Conservation (phyloP, 2,329 filamentous ascomycete species). For the Trichophyton rubrum region DNA sequence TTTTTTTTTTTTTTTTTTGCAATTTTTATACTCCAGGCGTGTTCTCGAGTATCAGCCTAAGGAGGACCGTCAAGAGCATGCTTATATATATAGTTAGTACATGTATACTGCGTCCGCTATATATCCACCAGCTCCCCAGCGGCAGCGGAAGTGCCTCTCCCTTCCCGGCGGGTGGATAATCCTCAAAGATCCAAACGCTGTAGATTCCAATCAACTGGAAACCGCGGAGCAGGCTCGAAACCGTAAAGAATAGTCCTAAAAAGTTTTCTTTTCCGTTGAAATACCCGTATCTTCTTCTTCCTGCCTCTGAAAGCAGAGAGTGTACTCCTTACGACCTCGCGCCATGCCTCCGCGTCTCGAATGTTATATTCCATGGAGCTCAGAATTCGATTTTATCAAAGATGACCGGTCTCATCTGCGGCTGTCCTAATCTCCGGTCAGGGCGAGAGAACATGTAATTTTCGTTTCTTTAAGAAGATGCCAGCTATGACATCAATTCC, state of each 20-base stretch:
- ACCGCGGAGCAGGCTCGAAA: slow-evolving; percentile 3
- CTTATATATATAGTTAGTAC: background rate
- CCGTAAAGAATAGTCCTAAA: background rate
- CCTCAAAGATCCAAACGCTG: background rate
- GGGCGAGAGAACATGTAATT: background rate
- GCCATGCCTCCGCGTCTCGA: background rate
- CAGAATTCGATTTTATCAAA: background rate
- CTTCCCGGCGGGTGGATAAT: slow-evolving; percentile 1
- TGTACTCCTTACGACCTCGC: background rate
- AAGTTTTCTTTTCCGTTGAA: background rate
- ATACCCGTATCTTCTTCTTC: background rate
- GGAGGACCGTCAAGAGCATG: background rate
- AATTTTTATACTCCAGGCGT: background rate
- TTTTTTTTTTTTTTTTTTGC: background rate
- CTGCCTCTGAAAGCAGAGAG: background rate
- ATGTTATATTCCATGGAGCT: background rate
- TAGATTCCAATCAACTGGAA: slow-evolving; percentile 3
- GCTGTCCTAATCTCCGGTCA: background rate
- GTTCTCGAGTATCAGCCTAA: background rate
- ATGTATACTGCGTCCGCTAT: background rate
- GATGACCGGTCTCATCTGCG: background rate
- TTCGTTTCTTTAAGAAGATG: background rate
- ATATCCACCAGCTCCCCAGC: background rate
- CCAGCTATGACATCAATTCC: background rate
- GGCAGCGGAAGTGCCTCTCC: background rate